Base-by-base conservation (phyloP, 257 asterid species). In the Cordia subcordata region DNA sequence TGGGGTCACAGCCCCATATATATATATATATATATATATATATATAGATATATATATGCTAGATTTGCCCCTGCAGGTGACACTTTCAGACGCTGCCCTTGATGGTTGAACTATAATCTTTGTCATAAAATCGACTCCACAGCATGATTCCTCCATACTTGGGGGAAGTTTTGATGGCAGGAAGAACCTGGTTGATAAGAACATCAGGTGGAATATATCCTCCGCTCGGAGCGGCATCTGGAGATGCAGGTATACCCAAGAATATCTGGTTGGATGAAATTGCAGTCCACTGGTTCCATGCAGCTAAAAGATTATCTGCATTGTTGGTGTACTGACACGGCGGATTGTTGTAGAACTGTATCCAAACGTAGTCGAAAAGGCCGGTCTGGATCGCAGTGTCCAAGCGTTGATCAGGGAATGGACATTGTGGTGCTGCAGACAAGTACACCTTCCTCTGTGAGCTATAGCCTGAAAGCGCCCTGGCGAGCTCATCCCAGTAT, bases 131-230 rank as follows among this genome's bases (percentile, higher is more conserved):
- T 71, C 69, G 84, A 49, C 60, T 71, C 94, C 94, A 87, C 40
- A 87, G 46, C 90, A 80, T 84, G 15, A 84, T 76, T 54, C 90
- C 93, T 32, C 79, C 89, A 53, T 86, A 86, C 64, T 75, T 86
- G 0, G 63, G 40, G 0, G 89, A 70, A 5, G 27, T 0, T 71
- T 51, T 81, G 20, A 79, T 81, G 40, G 21, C 55, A 35, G 93
- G 95, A 35, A 86, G 68, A 39, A 86, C 82, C 66, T 81, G 81
- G 32, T 71, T 55, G 19, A 63, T 74, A 38, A 86, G 66, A 56
- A 75, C 95, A n/a, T 79, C 73, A 0, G 85, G 53, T 3, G 84
- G 77, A 14, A 78, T 77, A 51, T 61, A 82, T 18, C 90, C 69
- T 18, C 90, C 69, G 0, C 72, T 66, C 0, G 39, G 1, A 0